These are phyloP conservation scores for Zygoascus biomembranicola DNA, from an alignment of 805 yeast species.

Conservation along the genomic window DNA sequence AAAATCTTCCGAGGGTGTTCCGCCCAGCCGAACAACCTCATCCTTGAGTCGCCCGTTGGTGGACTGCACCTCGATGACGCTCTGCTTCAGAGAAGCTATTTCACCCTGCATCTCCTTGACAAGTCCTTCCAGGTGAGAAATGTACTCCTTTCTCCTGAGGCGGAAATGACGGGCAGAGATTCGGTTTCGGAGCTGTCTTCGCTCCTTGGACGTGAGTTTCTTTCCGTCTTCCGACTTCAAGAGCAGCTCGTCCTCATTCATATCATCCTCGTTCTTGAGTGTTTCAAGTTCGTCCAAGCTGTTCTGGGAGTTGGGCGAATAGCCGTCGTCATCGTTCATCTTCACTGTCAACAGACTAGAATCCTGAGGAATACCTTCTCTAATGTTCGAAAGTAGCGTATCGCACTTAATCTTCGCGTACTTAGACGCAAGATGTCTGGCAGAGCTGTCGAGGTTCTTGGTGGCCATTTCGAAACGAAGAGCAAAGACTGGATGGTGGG, in stretches of 20 bases:
- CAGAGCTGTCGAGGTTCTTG: not conserved
- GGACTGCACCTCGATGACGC: slow-evolving; percentile 9
- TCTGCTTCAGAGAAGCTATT: slow-evolving; percentile 5
- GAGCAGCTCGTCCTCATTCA: slow-evolving; percentile 26
- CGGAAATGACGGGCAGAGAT: slow-evolving; percentile 27
- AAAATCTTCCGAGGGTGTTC: not conserved
- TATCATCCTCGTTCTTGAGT: slow-evolving; percentile 20
- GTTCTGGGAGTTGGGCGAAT: not conserved
- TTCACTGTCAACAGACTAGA: not conserved
- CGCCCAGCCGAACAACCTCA: slow-evolving; percentile 12
- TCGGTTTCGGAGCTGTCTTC: slow-evolving; percentile 25
- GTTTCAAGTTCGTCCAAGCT: not conserved
- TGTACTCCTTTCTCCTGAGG: slow-evolving; percentile 25
- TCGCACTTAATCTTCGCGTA: not conserved
- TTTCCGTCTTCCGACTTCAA: slow-evolving; percentile 23
- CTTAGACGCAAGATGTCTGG: not conserved
- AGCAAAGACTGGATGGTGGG: too few species aligned
- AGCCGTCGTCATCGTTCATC: not conserved
- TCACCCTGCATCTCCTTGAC: slow-evolving; percentile 18
- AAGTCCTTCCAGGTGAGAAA: slow-evolving; percentile 23
- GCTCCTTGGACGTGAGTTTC: slow-evolving; percentile 22
- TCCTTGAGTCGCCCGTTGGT: slow-evolving; percentile 9
- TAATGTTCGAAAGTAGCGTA: not conserved
- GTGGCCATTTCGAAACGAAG: not conserved
- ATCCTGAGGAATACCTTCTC: not conserved